Conservation (phyloP, 257 asterid genomes). For the Solanum ossicruentum region DNA sequence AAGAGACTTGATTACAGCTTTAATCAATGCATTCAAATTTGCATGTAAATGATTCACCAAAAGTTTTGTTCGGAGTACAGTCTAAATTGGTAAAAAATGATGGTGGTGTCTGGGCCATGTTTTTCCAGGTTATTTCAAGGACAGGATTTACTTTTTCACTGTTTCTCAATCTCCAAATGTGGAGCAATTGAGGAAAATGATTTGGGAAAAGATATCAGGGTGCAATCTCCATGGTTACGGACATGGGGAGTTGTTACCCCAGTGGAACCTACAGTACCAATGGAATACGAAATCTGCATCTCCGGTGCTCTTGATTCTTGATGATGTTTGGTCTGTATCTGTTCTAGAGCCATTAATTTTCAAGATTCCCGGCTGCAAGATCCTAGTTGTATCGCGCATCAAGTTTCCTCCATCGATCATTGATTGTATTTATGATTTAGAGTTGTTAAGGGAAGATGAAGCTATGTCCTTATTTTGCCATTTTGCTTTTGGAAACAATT, state of each 20-base stretch:
- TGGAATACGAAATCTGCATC: constrained; percentile 9
- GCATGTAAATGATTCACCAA: not conserved
- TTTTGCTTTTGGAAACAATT: constrained; percentile 63
- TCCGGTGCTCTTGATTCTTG: constrained; percentile 49
- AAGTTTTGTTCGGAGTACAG: not conserved
- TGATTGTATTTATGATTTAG: constrained; percentile 49
- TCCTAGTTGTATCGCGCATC: constrained; percentile 65
- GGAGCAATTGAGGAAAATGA: constrained; percentile 52
- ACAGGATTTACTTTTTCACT: constrained; percentile 52
- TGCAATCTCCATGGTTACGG: constrained; percentile 3
- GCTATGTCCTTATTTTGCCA: constrained; percentile 68
- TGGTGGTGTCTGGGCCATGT: not conserved
- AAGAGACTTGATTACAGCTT: not conserved
- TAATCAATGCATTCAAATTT: not conserved
- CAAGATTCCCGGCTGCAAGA: constrained; percentile 62
- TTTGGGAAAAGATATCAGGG: constrained; percentile 57
- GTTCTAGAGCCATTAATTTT: constrained; percentile 48
- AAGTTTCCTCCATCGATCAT: constrained; percentile 55
- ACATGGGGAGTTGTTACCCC: constrained; percentile 20
- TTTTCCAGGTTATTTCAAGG: constrained; percentile 52
- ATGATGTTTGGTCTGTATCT: constrained; percentile 81
- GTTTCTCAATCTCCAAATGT: constrained; percentile 88
- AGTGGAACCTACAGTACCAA: constrained; percentile 13
- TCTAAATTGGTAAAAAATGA: not conserved
- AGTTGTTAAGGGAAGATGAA: constrained; percentile 63